Evolutionary conservation across 208 protist genomes (phyloP).

Genomic region (Sergeia podlipaevii): DNA sequence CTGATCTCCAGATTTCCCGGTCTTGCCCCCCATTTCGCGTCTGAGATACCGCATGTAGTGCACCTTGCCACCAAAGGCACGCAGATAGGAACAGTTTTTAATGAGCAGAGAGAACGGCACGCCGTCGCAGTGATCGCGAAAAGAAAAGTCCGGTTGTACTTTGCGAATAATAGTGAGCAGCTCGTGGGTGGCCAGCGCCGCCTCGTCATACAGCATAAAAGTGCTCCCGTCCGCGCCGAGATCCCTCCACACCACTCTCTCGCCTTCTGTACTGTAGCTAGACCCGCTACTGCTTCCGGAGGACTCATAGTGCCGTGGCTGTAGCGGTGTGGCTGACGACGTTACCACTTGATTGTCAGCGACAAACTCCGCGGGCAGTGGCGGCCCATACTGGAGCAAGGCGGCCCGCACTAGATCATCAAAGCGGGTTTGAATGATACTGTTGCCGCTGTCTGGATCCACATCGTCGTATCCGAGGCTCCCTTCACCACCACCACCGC

Average conservation of each 20-base stretch:
- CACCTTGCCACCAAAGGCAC: constrained; percentile 52
- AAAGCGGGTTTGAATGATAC: constrained; percentile 66
- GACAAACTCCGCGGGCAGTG: constrained; percentile 71
- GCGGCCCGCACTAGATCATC: constrained; percentile 51
- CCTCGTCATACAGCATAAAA: constrained; percentile 65
- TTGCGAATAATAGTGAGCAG: constrained; percentile 51
- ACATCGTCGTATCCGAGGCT: constrained; percentile 68
- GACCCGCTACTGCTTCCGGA: neutral
- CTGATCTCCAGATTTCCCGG: constrained; percentile 1
- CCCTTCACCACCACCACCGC: neutral
- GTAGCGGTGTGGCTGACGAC: no score
- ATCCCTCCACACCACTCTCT: neutral
- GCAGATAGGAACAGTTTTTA: constrained; percentile 74
- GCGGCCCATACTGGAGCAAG: constrained; percentile 68
- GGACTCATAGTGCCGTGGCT: neutral
- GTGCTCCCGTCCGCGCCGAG: constrained; percentile 26
- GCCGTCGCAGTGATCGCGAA: constrained; percentile 54
- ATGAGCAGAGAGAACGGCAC: constrained; percentile 78
- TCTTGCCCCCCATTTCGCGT: constrained; percentile 9
- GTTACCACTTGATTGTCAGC: constrained; percentile 42
- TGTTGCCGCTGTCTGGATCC: constrained; percentile 46
- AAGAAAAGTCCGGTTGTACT: constrained; percentile 51
- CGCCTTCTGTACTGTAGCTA: neutral
- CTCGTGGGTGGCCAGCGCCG: constrained; percentile 43
- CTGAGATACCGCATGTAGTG: constrained; percentile 75